phyloP scores from a whole-genome alignment of 2,329 filamentous ascomycete species.

The Beauveria brongniartii region DNA sequence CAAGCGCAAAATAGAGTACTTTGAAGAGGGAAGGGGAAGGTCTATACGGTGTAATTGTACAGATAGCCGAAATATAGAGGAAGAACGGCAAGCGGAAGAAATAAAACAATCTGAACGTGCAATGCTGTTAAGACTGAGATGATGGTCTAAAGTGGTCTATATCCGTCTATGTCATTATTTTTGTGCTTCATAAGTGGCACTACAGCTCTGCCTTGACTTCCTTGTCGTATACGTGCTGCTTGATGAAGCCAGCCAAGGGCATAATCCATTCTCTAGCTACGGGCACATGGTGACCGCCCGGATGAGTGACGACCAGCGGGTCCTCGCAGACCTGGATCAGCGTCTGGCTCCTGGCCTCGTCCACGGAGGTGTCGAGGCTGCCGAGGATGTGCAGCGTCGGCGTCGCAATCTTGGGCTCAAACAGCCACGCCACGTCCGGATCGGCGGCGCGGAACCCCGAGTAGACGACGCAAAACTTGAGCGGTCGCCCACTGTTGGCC shows the following conservation, averaged over 20 bases:
- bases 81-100: not conserved
- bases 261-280: constrained; percentile 73
- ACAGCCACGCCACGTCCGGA: constrained; percentile 52
- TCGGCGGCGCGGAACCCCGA: constrained; percentile 65
- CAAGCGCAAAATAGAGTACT: constrained; percentile 27
- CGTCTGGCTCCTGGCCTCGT: constrained; percentile 60
- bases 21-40: not conserved
- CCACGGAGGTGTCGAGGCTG: constrained; percentile 78
- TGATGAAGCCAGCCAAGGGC: constrained; percentile 66
- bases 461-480: constrained; percentile 68
- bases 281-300: constrained; percentile 86
- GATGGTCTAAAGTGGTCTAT: not conserved
- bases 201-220: constrained; percentile 19
- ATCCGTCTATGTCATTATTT: constrained; percentile 12
- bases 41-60: constrained; percentile 8
- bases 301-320: constrained; percentile 56
- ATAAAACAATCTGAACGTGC: not conserved
- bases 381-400: constrained; percentile 78
- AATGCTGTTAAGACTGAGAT: not conserved
- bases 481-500: constrained; percentile 40
- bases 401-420: constrained; percentile 66
- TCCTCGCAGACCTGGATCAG: constrained; percentile 58
- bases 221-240: constrained; percentile 26
- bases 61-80: constrained; percentile 5
- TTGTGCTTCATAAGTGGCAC: not conserved